Evolutionary conservation across 1,284 basidiomycete genomes (phyloP).

Genomic region (Apiotrichum mycotoxinovorans): DNA sequence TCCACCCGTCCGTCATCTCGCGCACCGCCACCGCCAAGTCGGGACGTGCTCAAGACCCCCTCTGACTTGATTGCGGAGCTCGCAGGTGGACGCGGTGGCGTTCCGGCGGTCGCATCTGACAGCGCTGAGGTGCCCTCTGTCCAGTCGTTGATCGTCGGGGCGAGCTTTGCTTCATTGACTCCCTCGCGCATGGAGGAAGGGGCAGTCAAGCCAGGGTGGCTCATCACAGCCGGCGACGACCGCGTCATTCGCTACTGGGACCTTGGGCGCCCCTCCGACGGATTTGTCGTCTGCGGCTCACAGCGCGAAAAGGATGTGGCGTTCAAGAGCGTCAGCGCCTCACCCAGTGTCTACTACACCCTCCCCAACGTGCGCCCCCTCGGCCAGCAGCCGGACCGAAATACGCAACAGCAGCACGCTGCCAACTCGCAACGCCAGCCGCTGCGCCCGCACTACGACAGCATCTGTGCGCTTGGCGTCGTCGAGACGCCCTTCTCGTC

Average conservation of each 20-base stretch:
- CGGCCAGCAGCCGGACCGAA: neutral
- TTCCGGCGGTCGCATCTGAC: conserved; percentile 16
- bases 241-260: conserved; percentile 48
- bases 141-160: conserved; percentile 31
- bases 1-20: conserved; percentile 19
- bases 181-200: conserved; percentile 16
- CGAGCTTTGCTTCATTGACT: conserved; percentile 28
- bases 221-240: conserved; percentile 47
- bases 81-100: conserved; percentile 14
- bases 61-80: conserved; percentile 32
- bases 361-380: conserved; percentile 25
- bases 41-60: conserved; percentile 28
- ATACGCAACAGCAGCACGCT: conserved; percentile 10
- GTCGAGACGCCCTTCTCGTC: conserved; percentile 48
- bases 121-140: conserved; percentile 16
- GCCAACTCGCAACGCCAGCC: conserved; percentile 34
- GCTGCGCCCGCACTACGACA: conserved; percentile 48
- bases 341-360: conserved; percentile 27
- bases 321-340: conserved; percentile 28
- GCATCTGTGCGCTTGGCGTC: conserved; percentile 39
- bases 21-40: neutral
- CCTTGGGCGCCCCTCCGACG: conserved; percentile 29
- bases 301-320: conserved; percentile 44
- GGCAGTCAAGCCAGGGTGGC: conserved; percentile 26
- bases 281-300: conserved; percentile 46